A percentile compares a stretch with the other conserved stretches of the same genome.
Evolutionary conservation across 2,329 filamentous ascomycete genomes (phyloP).

Genomic region (Nothophoma quercina): DNA sequence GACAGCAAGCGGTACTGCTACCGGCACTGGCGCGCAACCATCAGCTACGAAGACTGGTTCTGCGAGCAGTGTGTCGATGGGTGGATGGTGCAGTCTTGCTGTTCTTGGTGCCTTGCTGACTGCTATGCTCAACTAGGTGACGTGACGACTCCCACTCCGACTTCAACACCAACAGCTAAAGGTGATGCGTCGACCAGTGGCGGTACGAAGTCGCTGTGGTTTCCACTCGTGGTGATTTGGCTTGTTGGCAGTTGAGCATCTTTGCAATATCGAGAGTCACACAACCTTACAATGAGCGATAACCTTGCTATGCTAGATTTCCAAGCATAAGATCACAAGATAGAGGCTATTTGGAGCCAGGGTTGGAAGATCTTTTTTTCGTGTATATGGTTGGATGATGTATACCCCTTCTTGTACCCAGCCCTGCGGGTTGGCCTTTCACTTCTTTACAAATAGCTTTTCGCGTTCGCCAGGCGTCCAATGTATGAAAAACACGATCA

Average conservation of each 20-base stretch:
- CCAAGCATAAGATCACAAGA: neutral
- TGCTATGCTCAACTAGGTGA: slow-evolving; percentile 16
- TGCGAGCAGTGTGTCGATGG: slow-evolving; percentile 17
- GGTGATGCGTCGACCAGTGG: slow-evolving; percentile 4
- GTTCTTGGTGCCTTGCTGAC: slow-evolving; percentile 16
- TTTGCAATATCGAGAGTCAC: neutral
- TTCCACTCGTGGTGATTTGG: neutral
- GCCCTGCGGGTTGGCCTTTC: slow-evolving; percentile 8
- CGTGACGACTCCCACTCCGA: neutral
- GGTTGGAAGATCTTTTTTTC: slow-evolving; percentile 7
- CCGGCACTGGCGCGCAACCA: slow-evolving; percentile 24
- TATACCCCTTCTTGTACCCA: slow-evolving; percentile 24
- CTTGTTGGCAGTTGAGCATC: neutral
- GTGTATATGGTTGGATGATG: slow-evolving; percentile 26
- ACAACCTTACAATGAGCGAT: neutral
- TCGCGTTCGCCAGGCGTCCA: too few relatives aligned
- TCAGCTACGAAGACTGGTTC: slow-evolving; percentile 28
- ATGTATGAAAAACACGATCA: too few relatives aligned
- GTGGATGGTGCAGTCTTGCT: slow-evolving; percentile 16
- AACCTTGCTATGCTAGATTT: neutral
- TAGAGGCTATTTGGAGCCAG: neutral
- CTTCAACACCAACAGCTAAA: slow-evolving; percentile 2
- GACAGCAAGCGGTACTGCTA: slow-evolving; percentile 7
- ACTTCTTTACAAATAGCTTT: slow-evolving; percentile 8
- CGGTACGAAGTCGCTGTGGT: neutral